phyloP scores from a whole-genome alignment of 495 filamentous ascomycete genomes.

The Neurospora terricola region DNA sequence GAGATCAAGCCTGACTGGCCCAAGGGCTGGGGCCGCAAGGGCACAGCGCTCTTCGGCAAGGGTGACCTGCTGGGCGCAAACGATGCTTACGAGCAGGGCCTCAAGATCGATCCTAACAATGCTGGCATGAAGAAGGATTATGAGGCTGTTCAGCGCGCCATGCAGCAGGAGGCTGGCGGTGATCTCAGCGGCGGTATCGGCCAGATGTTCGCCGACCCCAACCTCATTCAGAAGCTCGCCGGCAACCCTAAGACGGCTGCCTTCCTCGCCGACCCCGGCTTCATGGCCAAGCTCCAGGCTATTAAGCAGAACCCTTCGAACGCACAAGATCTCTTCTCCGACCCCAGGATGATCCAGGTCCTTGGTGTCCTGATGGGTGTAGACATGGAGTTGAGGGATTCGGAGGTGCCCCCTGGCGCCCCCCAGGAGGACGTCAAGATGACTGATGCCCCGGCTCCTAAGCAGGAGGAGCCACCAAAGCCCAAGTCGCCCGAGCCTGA shows the following conservation, averaged over 20 bases:
- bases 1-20: conserved; percentile 97
- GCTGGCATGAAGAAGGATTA: conserved; percentile 85
- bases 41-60: conserved; percentile 76
- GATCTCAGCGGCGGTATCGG: conserved; percentile 71
- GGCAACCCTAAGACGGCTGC: conserved; percentile 83
- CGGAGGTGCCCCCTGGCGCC: conserved; percentile 31
- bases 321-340: conserved; percentile 69
- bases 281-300: conserved; percentile 82
- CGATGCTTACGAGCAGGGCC: conserved; percentile 84
- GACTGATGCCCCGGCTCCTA: conserved; percentile 49
- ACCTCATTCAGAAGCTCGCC: conserved; percentile 80
- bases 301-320: conserved; percentile 72
- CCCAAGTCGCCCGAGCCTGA: conserved; percentile 50
- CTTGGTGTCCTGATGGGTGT: conserved; percentile 89
- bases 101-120: conserved; percentile 85
- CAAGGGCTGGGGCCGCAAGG: conserved; percentile 89
- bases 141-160: conserved; percentile 74
- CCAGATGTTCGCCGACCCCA: conserved; percentile 86
- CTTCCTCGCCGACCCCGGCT: conserved; percentile 73
- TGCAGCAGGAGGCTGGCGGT: conserved; percentile 59
- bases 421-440: conserved; percentile 68
- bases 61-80: conserved; percentile 75
- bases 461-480: conserved; percentile 29
- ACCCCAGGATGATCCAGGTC: conserved; percentile 88
- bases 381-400: conserved; percentile 75